Evolutionary conservation across 192 early-diverging fungal genomes (phyloP).

Genomic region (Dimargaris xerosporica): DNA sequence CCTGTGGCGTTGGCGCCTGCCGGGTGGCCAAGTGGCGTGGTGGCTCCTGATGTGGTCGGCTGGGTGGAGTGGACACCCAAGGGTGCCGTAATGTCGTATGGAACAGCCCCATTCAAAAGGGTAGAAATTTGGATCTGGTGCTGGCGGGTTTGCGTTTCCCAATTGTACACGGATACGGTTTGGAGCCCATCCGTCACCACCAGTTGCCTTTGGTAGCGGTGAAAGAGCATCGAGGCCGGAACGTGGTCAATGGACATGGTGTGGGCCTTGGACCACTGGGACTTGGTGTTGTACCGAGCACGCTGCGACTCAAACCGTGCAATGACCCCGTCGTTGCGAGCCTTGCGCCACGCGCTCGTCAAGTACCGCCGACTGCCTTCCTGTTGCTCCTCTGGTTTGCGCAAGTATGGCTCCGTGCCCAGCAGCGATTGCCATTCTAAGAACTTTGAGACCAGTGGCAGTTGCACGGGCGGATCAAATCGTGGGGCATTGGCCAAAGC

Average conservation of each 20-base stretch:
- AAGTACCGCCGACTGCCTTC: constrained; percentile 20
- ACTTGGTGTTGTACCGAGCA: constrained; percentile 18
- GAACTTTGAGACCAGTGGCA: constrained; percentile 2
- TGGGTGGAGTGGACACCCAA: background rate
- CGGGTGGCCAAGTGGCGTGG: constrained; percentile 4
- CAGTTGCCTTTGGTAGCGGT: constrained; percentile 75
- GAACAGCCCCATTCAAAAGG: background rate
- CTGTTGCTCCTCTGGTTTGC: constrained; percentile 16
- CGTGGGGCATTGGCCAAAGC: background rate
- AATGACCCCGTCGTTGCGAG: constrained; percentile 23
- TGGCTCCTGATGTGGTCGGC: constrained; percentile 4
- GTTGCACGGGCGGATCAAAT: background rate
- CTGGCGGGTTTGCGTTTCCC: constrained; percentile 24
- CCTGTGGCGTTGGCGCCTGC: background rate
- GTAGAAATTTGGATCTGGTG: constrained; percentile 18
- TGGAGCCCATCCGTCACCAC: constrained; percentile 57
- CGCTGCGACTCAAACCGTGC: constrained; percentile 25
- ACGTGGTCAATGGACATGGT: constrained; percentile 15
- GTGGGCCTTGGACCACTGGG: constrained; percentile 16
- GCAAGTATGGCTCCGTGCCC: constrained; percentile 5
- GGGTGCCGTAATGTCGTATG: background rate
- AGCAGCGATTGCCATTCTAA: constrained; percentile 9
- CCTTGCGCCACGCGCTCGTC: constrained; percentile 24
- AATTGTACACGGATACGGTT: constrained; percentile 29
- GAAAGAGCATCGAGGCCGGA: constrained; percentile 42